Evolutionary conservation across 1,139 yeast species (phyloP), one percentile per base, ranked within the genome.

Genomic region (Nematodospora anomalae): DNA sequence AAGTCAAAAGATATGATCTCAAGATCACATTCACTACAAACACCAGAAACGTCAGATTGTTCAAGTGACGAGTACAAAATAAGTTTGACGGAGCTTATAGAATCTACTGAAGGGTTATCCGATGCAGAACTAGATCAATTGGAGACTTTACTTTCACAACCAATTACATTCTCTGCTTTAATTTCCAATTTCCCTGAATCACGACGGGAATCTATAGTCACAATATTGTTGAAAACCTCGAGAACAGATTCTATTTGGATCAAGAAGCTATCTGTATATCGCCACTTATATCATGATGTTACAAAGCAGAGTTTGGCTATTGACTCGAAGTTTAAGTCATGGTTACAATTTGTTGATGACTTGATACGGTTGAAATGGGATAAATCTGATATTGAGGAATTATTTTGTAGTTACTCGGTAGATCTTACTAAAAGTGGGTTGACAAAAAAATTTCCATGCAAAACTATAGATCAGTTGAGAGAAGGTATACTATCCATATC

Each of bases 41-140:
- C 38, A 9, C 42, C 42, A 12, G 38, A 35, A 4, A 30, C 26
- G n/a, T 37, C 38, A 8, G 36, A 34, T 31, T 33, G 22, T 24
- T 37, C 38, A 3, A 9, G 34, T 20, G 41, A 35, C 22, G 41
- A 40, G 34, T 13, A 25, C 2, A 28, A 28, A 12, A 6, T 16
- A n/a, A n/a, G n/a, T n/a, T n/a, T n/a, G n/a, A n/a, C n/a, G n/a
- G n/a, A n/a, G n/a, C n/a, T n/a, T 7, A 7, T 6, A 7, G 25
- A 15, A 16, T 9, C 14, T 28, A 7, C 8, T 14, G 14, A 6
- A 7, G 7, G 10, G 30, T 9, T 12, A 22, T 4, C n/a, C n/a
- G 8, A 6, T 6, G 21, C 21, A 18, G 7, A 18, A 6, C 21
- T 18, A 8, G 21, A 18, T 6, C 21, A 18, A 18, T 18, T 18